phyloP scores from a whole-genome alignment of 768 basidiomycete genomes.

The Podaxis sp. region DNA sequence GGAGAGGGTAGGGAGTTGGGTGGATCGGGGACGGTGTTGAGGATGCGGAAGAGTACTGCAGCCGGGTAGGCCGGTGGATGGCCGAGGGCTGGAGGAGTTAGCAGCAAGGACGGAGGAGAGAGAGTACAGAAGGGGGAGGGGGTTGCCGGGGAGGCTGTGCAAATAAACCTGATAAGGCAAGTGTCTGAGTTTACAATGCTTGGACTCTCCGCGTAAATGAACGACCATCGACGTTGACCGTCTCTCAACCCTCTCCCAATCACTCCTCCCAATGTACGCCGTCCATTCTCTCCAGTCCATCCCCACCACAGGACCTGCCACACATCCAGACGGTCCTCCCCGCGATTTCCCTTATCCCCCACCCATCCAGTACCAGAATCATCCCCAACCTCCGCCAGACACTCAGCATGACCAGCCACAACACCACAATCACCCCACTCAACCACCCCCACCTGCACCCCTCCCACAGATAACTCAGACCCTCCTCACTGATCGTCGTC shows the following conservation, averaged over 20 bases:
- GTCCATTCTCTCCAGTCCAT: constrained; percentile 37
- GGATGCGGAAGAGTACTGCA: background rate
- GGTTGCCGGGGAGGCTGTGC: constrained; percentile 10
- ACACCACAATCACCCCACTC: constrained; percentile 15
- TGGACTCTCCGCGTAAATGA: constrained; percentile 9
- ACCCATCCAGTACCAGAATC: constrained; percentile 30
- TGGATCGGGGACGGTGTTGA: background rate
- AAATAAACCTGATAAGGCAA: constrained; percentile 2
- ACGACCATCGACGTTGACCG: background rate
- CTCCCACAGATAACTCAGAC: constrained; percentile 14
- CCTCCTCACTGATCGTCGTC: constrained; percentile 17
- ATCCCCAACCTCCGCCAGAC: constrained; percentile 9
- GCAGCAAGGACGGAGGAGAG: background rate
- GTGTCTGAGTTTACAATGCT: constrained; percentile 11
- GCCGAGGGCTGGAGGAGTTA: background rate
- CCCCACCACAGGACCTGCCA: constrained; percentile 38
- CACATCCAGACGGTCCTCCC: constrained; percentile 37
- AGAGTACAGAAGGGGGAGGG: background rate
- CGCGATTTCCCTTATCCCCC: constrained; percentile 37
- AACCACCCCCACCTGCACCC: constrained; percentile 17
- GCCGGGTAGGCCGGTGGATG: background rate
- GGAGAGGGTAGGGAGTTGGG: background rate
- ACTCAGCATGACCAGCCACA: constrained; percentile 3
- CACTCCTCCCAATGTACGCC: constrained; percentile 25
- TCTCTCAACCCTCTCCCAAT: constrained; percentile 14